phyloP scores from a whole-genome alignment of 1,284 basidiomycete species.

The Malassezia psittaci region DNA sequence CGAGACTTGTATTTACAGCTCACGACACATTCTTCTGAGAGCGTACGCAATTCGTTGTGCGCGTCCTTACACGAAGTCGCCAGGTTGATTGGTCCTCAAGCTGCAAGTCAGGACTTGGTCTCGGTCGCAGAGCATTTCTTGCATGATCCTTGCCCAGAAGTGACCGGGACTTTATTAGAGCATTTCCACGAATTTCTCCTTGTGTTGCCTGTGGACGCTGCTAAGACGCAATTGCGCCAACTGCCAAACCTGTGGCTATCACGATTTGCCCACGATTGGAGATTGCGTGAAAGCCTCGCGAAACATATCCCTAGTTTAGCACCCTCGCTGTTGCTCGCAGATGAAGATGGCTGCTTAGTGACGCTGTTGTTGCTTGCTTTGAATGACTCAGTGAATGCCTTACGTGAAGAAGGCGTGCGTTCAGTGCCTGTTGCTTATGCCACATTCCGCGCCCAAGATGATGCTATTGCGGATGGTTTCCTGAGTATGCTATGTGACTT shows the following conservation, averaged over 20 bases:
- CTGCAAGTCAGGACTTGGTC: conserved; percentile 63
- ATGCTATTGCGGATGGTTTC: conserved; percentile 35
- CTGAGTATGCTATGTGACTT: conserved; percentile 42
- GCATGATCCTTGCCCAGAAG: conserved; percentile 57
- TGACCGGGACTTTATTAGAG: conserved; percentile 56
- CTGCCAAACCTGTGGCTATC: conserved; percentile 60
- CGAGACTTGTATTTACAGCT: conserved; percentile 62
- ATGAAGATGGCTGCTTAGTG: conserved; percentile 44
- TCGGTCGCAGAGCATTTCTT: conserved; percentile 53
- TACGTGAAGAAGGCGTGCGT: conserved; percentile 65
- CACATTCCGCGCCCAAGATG: conserved; percentile 32
- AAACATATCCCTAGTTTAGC: conserved; percentile 55
- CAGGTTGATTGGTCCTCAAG: conserved; percentile 65
- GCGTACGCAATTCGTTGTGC: conserved; percentile 67
- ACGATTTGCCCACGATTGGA: conserved; percentile 63
- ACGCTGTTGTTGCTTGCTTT: conserved; percentile 59
- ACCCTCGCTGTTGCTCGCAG: conserved; percentile 42
- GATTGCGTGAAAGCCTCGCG: conserved; percentile 64
- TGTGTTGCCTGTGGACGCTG: conserved; percentile 54
- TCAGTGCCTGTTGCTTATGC: conserved; percentile 23
- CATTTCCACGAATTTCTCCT: conserved; percentile 50
- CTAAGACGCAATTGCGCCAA: conserved; percentile 54
- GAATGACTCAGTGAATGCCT: conserved; percentile 69
- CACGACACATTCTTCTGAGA: conserved; percentile 52
- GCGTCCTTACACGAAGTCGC: conserved; percentile 83